Base-by-base conservation (phyloP, 163 green algal genomes). In the Chlamydomonas reinhardtii region DNA sequence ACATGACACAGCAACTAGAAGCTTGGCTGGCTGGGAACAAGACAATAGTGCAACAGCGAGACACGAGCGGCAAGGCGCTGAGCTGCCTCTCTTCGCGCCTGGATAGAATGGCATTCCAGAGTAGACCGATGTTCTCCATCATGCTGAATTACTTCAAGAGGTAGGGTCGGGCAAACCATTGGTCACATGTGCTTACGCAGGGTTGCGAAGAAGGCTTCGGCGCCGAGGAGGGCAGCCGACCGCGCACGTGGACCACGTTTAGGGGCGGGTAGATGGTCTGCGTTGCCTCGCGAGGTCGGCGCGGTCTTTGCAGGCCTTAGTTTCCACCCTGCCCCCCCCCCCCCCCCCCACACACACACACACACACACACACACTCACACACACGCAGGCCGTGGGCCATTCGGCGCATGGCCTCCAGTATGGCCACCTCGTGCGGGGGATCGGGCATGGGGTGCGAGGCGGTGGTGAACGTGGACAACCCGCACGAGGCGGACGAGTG, bases 381-480 rank as follows among this genome's bases (percentile, higher is more conserved):
- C n/a, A n/a, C n/a, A 8, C 15, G 29, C 64, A 71, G 29, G 64
- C 27, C 64, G 0, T n/a, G 24, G 24, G 61, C 61, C 5, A 29
- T 66, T 31, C 61, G 24, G 61, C 61, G 61, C 19, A 75, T 84
- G n/a, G 65, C 76, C 2, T 15, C 29, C 19, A 75, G 31, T 19
- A 32, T 84, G 37, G 64, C 17, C 31, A 62, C 39, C 2, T 37
- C 65, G 22, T 84, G 76, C 64, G 17, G 8, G 29, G 66, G 20
- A 0, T 64, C 64, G 19, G 34, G 32, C 11, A 16, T 84, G 17
- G 9, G 64, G 4, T 84, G 76, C 62, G 86, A 91, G 81, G 62
- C 88, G 74, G 59, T 91, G 37, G 87, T 91, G 20, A 91, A 91
- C 66, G 87, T 83, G 37, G 87, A 91, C 74, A 88, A 80, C 71